Conservation (phyloP, 345 rosid species). For the Eucalyptus erythrocorys region DNA sequence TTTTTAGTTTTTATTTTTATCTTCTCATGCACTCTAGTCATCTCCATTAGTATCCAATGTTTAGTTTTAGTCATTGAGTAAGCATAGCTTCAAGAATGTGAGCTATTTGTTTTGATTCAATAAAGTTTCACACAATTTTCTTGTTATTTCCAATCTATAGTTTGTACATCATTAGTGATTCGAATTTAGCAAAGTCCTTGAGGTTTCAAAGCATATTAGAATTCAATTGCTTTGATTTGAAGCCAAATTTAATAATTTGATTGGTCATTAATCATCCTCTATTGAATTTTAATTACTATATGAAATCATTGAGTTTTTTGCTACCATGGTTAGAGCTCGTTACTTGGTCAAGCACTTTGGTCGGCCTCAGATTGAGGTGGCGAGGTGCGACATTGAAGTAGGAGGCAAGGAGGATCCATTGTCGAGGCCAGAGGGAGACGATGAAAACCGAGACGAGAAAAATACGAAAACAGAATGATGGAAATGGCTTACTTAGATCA, state of each 20-base stretch:
- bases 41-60: background rate
- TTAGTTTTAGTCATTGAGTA: background rate
- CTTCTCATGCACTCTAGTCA: background rate
- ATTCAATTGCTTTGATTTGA: background rate
- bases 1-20: too few species aligned
- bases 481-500: background rate
- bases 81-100: background rate
- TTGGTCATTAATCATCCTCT: background rate
- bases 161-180: background rate
- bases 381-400: background rate
- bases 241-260: background rate
- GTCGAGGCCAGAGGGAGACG: background rate
- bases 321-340: background rate
- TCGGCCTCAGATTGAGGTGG: background rate
- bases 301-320: background rate
- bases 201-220: too few species aligned
- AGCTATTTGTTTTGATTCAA: background rate
- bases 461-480: background rate
- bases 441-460: too few species aligned
- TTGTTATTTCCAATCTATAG: background rate
- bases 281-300: background rate
- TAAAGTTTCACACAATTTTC: background rate
- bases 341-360: background rate
- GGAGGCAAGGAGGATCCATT: background rate
- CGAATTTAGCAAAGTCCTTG: background rate